A percentile compares a stretch with the other conserved stretches of the same genome.
phyloP scores from a whole-genome alignment of 116 monocot genomes.

The Cymodocea nodosa region DNA sequence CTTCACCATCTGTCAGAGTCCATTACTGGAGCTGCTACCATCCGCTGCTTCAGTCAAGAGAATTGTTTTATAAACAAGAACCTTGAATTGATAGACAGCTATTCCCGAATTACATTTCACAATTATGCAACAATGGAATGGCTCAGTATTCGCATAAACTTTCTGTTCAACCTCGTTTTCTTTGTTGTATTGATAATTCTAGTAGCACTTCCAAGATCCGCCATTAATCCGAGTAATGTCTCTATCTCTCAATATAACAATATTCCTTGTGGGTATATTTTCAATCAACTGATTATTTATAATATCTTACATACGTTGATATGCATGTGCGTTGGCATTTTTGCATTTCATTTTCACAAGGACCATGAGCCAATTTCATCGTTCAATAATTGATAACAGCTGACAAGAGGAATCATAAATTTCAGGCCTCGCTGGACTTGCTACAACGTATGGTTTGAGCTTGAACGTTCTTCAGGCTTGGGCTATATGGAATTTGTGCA shows the following conservation, averaged over 20 bases:
- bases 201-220: slow-evolving; percentile 43
- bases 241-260: not conserved
- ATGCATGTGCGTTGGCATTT: not conserved
- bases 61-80: slow-evolving; percentile 33
- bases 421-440: slow-evolving; percentile 75
- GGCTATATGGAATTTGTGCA: slow-evolving; percentile 88
- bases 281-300: too few relatives aligned
- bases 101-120: slow-evolving; percentile 65
- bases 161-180: slow-evolving; percentile 70
- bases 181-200: slow-evolving; percentile 41
- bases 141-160: slow-evolving; percentile 71
- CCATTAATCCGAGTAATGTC: slow-evolving; percentile 65
- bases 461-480: slow-evolving; percentile 72
- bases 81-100: slow-evolving; percentile 46
- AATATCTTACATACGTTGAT: not conserved
- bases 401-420: slow-evolving; percentile 1
- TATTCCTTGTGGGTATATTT: too few relatives aligned
- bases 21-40: slow-evolving; percentile 54
- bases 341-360: not conserved
- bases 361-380: not conserved
- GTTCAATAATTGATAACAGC: not conserved
- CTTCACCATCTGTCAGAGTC: slow-evolving; percentile 82
- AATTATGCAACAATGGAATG: slow-evolving; percentile 91
- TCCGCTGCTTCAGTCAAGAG: slow-evolving; percentile 75
- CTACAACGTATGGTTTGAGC: slow-evolving; percentile 68